These are phyloP conservation scores for Phlebopus sp. DNA, from an alignment of 1,284 basidiomycete species.

Conservation along the genomic window DNA sequence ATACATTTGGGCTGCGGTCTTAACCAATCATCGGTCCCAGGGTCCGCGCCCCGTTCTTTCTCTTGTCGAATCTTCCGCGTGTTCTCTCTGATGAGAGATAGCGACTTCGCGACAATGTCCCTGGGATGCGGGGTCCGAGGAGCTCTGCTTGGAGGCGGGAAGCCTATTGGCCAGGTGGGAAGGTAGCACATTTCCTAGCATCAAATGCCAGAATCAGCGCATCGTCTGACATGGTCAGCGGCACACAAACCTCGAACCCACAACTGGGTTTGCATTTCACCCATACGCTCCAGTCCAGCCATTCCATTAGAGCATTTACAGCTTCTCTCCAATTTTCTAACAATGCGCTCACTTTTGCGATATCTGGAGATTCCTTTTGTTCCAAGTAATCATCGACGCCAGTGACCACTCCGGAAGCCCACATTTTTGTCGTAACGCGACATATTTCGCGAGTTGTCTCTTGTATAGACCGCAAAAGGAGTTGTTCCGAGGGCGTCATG, in stretches of 20 bases:
- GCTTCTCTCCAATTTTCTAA: constrained; percentile 26
- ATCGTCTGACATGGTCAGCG: neutral
- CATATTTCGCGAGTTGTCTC: constrained; percentile 45
- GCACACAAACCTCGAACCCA: constrained; percentile 28
- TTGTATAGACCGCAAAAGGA: constrained; percentile 35
- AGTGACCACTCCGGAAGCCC: constrained; percentile 37
- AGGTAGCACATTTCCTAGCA: constrained; percentile 45
- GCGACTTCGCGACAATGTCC: too few relatives aligned
- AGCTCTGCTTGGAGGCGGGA: neutral
- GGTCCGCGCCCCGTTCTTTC: neutral
- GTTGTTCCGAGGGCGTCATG: constrained; percentile 36
- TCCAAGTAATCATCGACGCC: constrained; percentile 27
- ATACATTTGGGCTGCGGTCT: constrained; percentile 12
- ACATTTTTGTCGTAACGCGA: constrained; percentile 41
- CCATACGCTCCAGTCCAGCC: constrained; percentile 44
- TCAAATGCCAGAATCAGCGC: neutral
- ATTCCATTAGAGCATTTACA: constrained; percentile 33
- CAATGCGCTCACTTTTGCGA: constrained; percentile 5
- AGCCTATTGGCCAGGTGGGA: constrained; percentile 42
- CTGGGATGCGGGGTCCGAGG: neutral
- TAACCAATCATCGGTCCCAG: neutral
- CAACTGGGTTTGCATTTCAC: constrained; percentile 37
- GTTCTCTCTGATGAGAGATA: too few relatives aligned
- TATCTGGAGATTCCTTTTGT: neutral
- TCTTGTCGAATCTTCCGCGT: too few relatives aligned